phyloP scores from a whole-genome alignment of 176 grass and related monocot species.

The Avena eriantha region DNA sequence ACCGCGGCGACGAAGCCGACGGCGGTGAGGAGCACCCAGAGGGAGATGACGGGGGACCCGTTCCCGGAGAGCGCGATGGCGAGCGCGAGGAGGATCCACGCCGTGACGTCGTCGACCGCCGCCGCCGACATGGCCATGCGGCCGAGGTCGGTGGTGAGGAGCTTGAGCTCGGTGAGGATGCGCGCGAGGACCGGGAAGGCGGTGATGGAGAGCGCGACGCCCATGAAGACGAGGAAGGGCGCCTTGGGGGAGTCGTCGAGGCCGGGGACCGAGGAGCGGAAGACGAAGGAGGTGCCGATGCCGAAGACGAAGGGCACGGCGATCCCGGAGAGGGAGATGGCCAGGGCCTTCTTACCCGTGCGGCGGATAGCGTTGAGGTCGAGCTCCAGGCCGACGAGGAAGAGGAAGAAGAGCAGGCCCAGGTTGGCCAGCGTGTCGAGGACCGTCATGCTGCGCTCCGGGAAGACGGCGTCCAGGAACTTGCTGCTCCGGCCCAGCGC shows the following conservation, averaged over 20 bases:
- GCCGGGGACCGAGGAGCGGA: constrained; percentile 53
- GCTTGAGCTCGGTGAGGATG: constrained; percentile 83
- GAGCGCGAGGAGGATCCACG: constrained; percentile 77
- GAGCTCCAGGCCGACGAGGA: constrained; percentile 82
- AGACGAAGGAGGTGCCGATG: constrained; percentile 61
- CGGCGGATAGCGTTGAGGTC: constrained; percentile 71
- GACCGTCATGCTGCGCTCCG: constrained; percentile 61
- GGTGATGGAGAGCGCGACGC: constrained; percentile 85
- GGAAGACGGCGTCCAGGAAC: constrained; percentile 67
- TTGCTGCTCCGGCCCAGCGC: constrained; percentile 77
- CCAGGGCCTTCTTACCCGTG: constrained; percentile 63
- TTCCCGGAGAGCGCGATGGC: constrained; percentile 62
- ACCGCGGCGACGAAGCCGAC: constrained; percentile 46
- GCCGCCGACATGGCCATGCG: constrained; percentile 76
- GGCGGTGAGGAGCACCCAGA: constrained; percentile 73
- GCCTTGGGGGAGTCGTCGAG: constrained; percentile 36
- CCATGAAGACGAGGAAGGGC: constrained; percentile 79
- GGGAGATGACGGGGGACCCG: constrained; percentile 55
- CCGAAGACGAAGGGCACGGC: constrained; percentile 60
- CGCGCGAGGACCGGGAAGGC: constrained; percentile 78
- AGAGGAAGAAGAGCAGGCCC: constrained; percentile 80
- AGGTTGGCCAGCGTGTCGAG: constrained; percentile 79
- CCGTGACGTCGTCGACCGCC: constrained; percentile 64
- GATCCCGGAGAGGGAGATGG: constrained; percentile 66
- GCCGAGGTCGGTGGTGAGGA: constrained; percentile 73